A percentile compares a stretch with the other conserved stretches of the same genome.
These are phyloP conservation scores for Maudiozyma serrabonitensis DNA, from an alignment of 805 yeast species.

Conservation along the genomic window DNA sequence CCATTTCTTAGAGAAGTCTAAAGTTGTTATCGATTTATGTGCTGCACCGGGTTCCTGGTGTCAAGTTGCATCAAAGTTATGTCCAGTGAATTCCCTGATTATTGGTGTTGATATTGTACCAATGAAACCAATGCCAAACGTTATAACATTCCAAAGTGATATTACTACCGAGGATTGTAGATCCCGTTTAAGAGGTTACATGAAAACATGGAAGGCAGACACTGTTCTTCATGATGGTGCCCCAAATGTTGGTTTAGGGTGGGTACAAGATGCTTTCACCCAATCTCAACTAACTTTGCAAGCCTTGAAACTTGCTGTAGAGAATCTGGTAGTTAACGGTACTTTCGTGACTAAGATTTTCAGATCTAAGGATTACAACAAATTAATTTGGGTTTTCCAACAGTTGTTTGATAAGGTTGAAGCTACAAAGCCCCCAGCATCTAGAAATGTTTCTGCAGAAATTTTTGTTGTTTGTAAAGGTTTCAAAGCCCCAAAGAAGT, in stretches of 20 bases:
- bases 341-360: constrained; percentile 93
- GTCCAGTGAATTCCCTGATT: constrained; percentile 87
- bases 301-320: constrained; percentile 89
- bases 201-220: constrained; percentile 99
- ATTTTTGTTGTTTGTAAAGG: constrained; percentile 95
- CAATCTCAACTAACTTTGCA: constrained; percentile 93
- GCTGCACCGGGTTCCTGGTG: constrained; percentile 99
- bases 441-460: constrained; percentile 98
- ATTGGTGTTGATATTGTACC: constrained; percentile 99
- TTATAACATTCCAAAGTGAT: constrained; percentile 90
- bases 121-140: constrained; percentile 90
- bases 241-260: constrained; percentile 98
- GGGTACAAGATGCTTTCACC: constrained; percentile 99
- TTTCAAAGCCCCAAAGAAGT: constrained; percentile 89
- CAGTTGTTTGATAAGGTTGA: constrained; percentile 94
- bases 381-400: constrained; percentile 93
- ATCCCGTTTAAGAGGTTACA: constrained; percentile 84
- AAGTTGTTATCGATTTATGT: constrained; percentile 94
- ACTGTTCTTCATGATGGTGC: constrained; percentile 99
- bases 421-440: constrained; percentile 98
- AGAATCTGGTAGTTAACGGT: constrained; percentile 84
- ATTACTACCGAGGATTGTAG: constrained; percentile 98
- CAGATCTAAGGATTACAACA: constrained; percentile 97
- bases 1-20: constrained; percentile 86
- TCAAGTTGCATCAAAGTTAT: constrained; percentile 90